These are phyloP conservation scores for Cenococcum geophilum DNA, from an alignment of 495 filamentous ascomycete genomes.

Conservation along the genomic window DNA sequence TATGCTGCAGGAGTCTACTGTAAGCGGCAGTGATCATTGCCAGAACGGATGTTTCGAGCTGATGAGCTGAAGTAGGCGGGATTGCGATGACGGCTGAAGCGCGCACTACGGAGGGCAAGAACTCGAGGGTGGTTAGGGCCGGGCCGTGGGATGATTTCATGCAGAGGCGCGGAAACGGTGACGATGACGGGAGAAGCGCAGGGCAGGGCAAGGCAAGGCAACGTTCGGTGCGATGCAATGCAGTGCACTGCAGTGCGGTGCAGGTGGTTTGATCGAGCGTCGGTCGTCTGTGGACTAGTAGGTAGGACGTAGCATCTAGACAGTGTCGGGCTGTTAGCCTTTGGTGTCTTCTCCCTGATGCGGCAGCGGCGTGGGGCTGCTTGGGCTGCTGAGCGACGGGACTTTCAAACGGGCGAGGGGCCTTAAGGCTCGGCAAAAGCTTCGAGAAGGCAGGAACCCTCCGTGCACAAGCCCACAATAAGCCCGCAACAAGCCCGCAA, in stretches of 20 bases:
- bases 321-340: too few species aligned
- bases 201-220: too few species aligned
- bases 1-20: background rate
- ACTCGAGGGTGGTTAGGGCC: background rate
- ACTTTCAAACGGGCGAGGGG: background rate
- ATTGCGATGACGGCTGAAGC: background rate
- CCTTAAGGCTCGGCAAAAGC: background rate
- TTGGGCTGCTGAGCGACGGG: too few species aligned
- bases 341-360: background rate
- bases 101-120: background rate
- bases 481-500: too few species aligned
- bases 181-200: background rate
- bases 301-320: too few species aligned
- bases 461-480: too few species aligned
- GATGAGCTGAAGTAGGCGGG: background rate
- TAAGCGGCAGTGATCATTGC: background rate
- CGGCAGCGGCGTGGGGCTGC: too few species aligned
- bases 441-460: background rate
- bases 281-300: too few species aligned
- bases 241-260: too few species aligned
- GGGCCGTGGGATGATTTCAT: background rate
- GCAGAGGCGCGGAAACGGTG: background rate
- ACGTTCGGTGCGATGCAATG: too few species aligned
- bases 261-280: too few species aligned
- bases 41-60: background rate